These are phyloP conservation scores for Xylaria sp. DNA, from an alignment of 2,329 filamentous ascomycete species.

Conservation along the genomic window DNA sequence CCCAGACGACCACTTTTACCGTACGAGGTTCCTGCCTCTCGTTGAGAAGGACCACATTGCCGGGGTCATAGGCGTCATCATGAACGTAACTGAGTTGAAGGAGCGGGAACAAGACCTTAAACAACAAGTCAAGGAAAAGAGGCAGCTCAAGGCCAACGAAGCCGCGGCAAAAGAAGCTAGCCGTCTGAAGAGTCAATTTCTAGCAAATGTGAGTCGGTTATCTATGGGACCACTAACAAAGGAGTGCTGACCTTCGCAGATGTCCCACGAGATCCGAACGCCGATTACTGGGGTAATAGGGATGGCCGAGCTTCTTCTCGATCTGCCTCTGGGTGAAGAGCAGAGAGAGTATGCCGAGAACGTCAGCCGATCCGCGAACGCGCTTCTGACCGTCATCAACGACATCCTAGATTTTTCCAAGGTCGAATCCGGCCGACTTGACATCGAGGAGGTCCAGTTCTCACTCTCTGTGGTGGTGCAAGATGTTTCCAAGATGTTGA, in stretches of 20 bases:
- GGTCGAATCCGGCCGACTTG: constrained; percentile 74
- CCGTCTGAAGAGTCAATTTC: constrained; percentile 77
- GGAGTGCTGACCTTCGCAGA: constrained; percentile 43
- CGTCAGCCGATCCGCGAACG: constrained; percentile 78
- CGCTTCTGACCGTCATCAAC: constrained; percentile 84
- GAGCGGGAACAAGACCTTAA: constrained; percentile 64
- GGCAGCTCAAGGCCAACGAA: constrained; percentile 72
- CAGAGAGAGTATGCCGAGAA: constrained; percentile 77
- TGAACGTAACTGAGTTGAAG: constrained; percentile 76
- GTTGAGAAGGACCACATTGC: constrained; percentile 63
- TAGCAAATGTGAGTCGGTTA: constrained; percentile 59
- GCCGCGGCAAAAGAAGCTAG: constrained; percentile 80
- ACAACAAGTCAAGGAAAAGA: constrained; percentile 69
- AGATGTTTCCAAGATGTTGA: constrained; percentile 85
- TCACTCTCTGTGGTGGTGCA: constrained; percentile 72
- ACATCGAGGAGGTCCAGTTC: constrained; percentile 81
- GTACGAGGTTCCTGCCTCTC: constrained; percentile 72
- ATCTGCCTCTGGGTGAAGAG: constrained; percentile 69
- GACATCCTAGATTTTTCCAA: constrained; percentile 92
- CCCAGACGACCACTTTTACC: constrained; percentile 65
- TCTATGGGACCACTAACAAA: not conserved
- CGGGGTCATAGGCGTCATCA: constrained; percentile 76
- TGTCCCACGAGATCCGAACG: constrained; percentile 79
- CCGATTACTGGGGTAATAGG: constrained; percentile 81
- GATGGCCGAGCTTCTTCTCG: constrained; percentile 74